Conservation (phyloP, 805 yeast genomes). For the Blastobotrys peoriensis region DNA sequence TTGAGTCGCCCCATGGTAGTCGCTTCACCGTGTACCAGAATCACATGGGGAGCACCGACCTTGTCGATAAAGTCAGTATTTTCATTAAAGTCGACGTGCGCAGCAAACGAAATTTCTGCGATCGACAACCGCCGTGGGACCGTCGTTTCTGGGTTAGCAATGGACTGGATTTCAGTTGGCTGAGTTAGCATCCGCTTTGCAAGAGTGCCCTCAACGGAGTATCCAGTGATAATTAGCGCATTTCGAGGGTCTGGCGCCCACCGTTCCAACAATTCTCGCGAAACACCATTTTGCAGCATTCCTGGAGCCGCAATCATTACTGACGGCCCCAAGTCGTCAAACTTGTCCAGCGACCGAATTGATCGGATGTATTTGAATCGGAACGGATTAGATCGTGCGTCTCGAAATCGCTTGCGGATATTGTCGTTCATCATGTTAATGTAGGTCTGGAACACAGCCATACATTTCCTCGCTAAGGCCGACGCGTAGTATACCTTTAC, state of each 20-base stretch:
- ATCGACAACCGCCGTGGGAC: slow-evolving; percentile 83
- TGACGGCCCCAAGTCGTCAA: slow-evolving; percentile 92
- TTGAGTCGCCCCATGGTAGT: slow-evolving; percentile 98
- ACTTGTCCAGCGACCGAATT: slow-evolving; percentile 69
- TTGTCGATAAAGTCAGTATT: slow-evolving; percentile 85
- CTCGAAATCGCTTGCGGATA: slow-evolving; percentile 68
- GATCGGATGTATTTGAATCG: slow-evolving; percentile 80
- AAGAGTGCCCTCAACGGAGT: slow-evolving; percentile 97
- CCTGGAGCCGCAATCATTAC: slow-evolving; percentile 98
- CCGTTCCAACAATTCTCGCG: slow-evolving; percentile 81
- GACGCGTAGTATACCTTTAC: slow-evolving; percentile 89
- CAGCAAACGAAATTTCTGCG: slow-evolving; percentile 98
- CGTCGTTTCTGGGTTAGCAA: slow-evolving; percentile 69
- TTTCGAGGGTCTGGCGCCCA: slow-evolving; percentile 98
- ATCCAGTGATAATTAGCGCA: slow-evolving; percentile 85
- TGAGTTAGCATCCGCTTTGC: slow-evolving; percentile 85
- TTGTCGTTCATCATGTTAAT: slow-evolving; percentile 96
- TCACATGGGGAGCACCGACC: slow-evolving; percentile 77
- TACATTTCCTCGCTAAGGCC: slow-evolving; percentile 86
- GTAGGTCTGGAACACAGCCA: slow-evolving; percentile 95
- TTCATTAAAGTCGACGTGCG: slow-evolving; percentile 95
- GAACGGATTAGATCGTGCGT: slow-evolving; percentile 82
- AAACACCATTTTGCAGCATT: slow-evolving; percentile 94
- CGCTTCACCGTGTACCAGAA: slow-evolving; percentile 94
- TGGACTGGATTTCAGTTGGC: slow-evolving; percentile 84